Evolutionary conservation across 140 eudicot genomes (phyloP), one percentile per base, ranked within the genome.

Genomic region (Ambrosia hybrid): DNA sequence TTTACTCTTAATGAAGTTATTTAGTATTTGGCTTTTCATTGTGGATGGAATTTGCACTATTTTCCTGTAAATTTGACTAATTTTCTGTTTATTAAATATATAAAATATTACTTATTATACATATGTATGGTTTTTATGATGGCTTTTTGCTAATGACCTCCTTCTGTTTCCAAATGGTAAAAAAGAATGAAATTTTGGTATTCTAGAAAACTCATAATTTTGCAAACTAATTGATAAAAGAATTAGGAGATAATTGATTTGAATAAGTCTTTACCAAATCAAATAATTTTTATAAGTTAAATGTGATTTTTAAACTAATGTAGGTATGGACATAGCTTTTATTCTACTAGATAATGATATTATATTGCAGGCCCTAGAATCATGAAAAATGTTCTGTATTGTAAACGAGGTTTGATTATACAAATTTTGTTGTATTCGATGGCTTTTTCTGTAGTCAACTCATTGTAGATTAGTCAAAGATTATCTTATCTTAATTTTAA

Each of bases 331-430:
- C 13, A 36, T 62, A 37, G 30, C 26, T 62, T 62, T 13, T 62
- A 62, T 48, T 62, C 7, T 51, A 53, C 38, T 10, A 33, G 51
- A 72, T 30, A 15, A n/a, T 49, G 6, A 61, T 48, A 73, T 62
- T 16, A 48, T 34, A 62, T 37, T 73, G 78, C 78, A 62, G 78
- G 72, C 78, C 78, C 67, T 61, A 14, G 68, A 73, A 51, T 10
- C 55, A 37, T 51, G 64, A 37, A 14, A 61, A 46, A 61, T 73
- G 51, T 10, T 26, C 13, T 34, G 51, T 10, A 3, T 72, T 21
- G 37, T 60, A 43, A 5, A 38, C 9, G 17, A 72, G 33, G 38
- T 56, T 71, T 55, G 4, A 71, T 41, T 39, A 16, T 15, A 17
- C 8, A 37, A 13, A 36, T 14, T 68, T 52, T 37, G 38, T 65